phyloP scores from a whole-genome alignment of 2,329 filamentous ascomycete genomes.

The Didymella sp. region DNA sequence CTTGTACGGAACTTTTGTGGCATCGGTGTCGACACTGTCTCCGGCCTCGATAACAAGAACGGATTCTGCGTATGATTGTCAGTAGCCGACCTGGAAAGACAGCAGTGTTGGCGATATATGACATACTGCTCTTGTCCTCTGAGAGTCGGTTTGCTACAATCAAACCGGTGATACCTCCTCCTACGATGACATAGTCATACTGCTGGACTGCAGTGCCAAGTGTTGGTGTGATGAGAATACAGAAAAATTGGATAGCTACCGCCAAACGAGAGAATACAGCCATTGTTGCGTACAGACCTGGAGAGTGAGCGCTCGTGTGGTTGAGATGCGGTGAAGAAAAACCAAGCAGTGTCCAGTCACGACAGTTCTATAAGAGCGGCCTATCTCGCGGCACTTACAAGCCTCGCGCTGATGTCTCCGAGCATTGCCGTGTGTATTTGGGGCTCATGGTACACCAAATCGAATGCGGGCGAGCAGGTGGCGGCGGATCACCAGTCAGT shows the following conservation, averaged over 20 bases:
- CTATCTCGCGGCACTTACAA: not conserved
- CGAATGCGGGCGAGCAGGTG: slow-evolving; percentile 1
- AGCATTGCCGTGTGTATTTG: not conserved
- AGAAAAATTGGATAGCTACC: slow-evolving; percentile 32
- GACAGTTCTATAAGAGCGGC: slow-evolving; percentile 1
- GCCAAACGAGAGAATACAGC: slow-evolving; percentile 34
- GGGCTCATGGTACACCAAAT: slow-evolving; percentile 12
- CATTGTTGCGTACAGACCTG: not conserved
- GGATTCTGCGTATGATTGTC: slow-evolving; percentile 27
- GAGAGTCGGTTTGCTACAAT: slow-evolving; percentile 38
- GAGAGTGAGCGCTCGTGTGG: too few species aligned
- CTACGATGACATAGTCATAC: slow-evolving; percentile 45
- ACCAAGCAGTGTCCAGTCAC: not conserved
- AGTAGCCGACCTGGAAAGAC: not conserved
- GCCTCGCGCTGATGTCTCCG: not conserved
- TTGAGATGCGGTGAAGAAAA: not conserved
- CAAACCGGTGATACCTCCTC: slow-evolving; percentile 39
- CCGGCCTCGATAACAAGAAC: slow-evolving; percentile 8
- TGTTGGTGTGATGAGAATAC: slow-evolving; percentile 26
- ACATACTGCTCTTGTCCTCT: slow-evolving; percentile 33
- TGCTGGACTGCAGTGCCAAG: slow-evolving; percentile 17
- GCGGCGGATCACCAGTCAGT: not conserved
- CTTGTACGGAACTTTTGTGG: slow-evolving; percentile 31
- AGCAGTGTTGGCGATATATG: not conserved
- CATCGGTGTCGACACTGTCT: slow-evolving; percentile 3